phyloP scores from a whole-genome alignment of 2,329 filamentous ascomycete species.

The Talaromyces pinophilus region DNA sequence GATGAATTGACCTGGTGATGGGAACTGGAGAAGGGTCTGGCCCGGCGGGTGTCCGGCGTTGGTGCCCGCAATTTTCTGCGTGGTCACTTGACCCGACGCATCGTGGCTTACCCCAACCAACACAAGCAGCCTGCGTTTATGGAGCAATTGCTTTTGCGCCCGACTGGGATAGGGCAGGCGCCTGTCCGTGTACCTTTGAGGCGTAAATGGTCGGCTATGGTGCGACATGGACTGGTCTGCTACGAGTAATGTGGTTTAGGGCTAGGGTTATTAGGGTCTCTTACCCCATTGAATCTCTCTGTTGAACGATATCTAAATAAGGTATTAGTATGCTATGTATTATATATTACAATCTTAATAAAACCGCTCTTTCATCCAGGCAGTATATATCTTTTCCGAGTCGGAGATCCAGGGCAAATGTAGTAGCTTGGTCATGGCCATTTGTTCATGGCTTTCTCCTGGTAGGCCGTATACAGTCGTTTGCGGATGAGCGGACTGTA shows the following conservation, averaged over 20 bases:
- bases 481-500: constrained; percentile 16
- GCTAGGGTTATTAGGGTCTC: background rate
- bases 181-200: background rate
- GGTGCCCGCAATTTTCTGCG: constrained; percentile 6
- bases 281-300: too few relatives aligned
- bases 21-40: background rate
- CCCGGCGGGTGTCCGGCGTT: background rate
- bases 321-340: background rate
- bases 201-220: too few relatives aligned
- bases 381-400: constrained; percentile 16
- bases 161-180: background rate
- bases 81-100: constrained; percentile 10
- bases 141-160: background rate
- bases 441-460: constrained; percentile 20
- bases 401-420: background rate
- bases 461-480: constrained; percentile 13
- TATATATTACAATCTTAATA: constrained; percentile 1
- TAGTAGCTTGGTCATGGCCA: constrained; percentile 12
- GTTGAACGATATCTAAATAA: background rate
- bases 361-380: constrained; percentile 21
- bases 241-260: background rate
- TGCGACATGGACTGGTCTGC: background rate
- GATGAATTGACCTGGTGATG: background rate
- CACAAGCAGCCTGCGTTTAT: background rate
- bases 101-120: constrained; percentile 2